Base-by-base conservation (phyloP, 2,329 filamentous ascomycete species). In the Venturia pyrina region DNA sequence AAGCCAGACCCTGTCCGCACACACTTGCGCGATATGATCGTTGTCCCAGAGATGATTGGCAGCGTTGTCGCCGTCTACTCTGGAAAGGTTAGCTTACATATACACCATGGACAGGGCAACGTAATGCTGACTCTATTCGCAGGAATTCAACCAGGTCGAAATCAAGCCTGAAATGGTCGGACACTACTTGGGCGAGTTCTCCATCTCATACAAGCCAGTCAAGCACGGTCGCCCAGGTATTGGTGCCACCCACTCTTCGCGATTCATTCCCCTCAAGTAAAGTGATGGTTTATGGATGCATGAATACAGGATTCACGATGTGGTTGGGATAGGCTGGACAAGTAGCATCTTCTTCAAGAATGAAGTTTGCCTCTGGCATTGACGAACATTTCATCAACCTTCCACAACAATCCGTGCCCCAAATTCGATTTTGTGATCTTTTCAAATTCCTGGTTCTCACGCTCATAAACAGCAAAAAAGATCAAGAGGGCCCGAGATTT, bases 141-240 rank as follows among this genome's bases (percentile, higher is more conserved):
- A 62, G 89, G 93, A 98, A 84, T 99, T 99, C 90, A 99, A 99
- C 89, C 93, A 97, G 87, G 93, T 99, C 76, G 95, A 99, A 84
- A 95, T 99, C 85, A 97, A 97, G 89, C 95, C 95, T 76, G 95
- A 99, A 87, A 99, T 99, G 95, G 95, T 99, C 82, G 95, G 95
- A 81, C 93, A 98, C 87, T 97, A 97, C 87, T 87, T 99, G 73
- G 95, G 86, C 78, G 95, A 99, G 85, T 99, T 99, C 88, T 97
- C 93, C 74, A 99, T 99, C 85, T 95, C 93, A 85, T 99, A 99
- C 91, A 93, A 93, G 85, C 95, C 95, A 78, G 95, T 99, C 89
- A 99, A 98, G 91, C 95, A 99, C 90, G 95, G 95, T 88, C 87
- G 95, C 83, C 95, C 95, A 78, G 95, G 95, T 98, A 99, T 99